Evolutionary conservation across 352 stramenopile genomes (phyloP), one percentile per base, ranked within the genome.

Genomic region (Thraustochytrium striatum): DNA sequence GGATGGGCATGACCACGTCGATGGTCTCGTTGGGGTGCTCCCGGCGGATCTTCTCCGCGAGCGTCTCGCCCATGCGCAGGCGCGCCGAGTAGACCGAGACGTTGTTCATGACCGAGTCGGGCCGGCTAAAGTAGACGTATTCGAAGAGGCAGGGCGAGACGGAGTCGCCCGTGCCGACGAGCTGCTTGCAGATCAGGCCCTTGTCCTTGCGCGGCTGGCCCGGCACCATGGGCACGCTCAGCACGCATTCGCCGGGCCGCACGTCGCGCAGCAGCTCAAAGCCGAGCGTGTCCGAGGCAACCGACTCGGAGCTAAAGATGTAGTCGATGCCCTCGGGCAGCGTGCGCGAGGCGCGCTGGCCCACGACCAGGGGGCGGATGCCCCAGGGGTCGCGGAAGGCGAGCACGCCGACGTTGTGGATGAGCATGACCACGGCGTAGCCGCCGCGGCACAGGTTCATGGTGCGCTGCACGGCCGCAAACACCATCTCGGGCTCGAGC

Each of bases 111-210:
- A 98, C 96, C 57, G 93, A 98, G 87, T 99, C 97, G 7, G 97
- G 97, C 47, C 97, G 91, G 1, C 96, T 94, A 88, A 99, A 99
- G 87, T 99, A 99, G 44, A 99, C 96, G 86, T 99, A 98, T 88
- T 99, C 97, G 84, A 99, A 99, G 82, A 99, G 98, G 85, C 97
- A 99, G n/a, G 96, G 95, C 9, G 86, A 89, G 16, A 96, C 88
- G 69, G 84, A 87, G 11, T 87, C 83, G 47, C 86, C 69, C 11
- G 86, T 82, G 47, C 88, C 84, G 85, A 94, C 97, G 68, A 91
- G 86, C 68, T 92, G 90, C 11, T 88, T 91, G 62, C 43, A 84
- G 28, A 82, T 78, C 7, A 69, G 52, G 28, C 75, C 62, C 3
- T 57, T 43, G 69, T 72, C 36, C 1, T 50, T 25, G 30, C 78